Percentiles rank a stretch among this genome's conserved stretches.
Evolutionary conservation across 768 basidiomycete species (phyloP).

Genomic region (Clitopilus hobsonii): DNA sequence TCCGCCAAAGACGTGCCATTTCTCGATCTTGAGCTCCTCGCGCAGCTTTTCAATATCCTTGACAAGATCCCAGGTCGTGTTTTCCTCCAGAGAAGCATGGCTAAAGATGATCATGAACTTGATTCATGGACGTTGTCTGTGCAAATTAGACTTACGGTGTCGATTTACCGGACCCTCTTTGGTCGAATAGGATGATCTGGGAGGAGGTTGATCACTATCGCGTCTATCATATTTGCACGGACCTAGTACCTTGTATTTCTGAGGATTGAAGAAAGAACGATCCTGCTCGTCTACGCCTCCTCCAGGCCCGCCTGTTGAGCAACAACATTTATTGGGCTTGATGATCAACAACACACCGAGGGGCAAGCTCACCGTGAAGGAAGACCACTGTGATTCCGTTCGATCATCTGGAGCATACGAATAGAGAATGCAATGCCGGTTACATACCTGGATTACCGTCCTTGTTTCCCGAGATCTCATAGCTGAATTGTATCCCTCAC

Average conservation of each 20-base stretch:
- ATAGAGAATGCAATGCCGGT: background rate
- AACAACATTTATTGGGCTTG: background rate
- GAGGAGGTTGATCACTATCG: background rate
- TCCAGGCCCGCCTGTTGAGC: constrained; percentile 66
- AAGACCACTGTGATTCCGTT: constrained; percentile 54
- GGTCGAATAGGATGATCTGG: constrained; percentile 85
- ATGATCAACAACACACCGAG: constrained; percentile 12
- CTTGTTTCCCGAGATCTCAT: constrained; percentile 77
- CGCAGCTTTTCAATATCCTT: constrained; percentile 84
- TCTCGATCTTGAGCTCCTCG: constrained; percentile 69
- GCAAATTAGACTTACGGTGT: constrained; percentile 56
- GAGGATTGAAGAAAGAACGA: constrained; percentile 76
- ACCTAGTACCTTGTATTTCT: constrained; percentile 67
- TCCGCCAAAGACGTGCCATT: constrained; percentile 94
- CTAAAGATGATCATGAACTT: constrained; percentile 29
- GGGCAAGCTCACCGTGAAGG: constrained; percentile 74
- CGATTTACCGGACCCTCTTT: constrained; percentile 85
- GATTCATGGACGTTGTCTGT: background rate
- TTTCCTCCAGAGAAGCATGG: constrained; percentile 72
- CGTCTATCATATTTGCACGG: background rate
- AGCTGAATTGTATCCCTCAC: constrained; percentile 31
- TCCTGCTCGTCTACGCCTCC: constrained; percentile 68
- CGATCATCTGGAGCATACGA: background rate
- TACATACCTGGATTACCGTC: constrained; percentile 65
- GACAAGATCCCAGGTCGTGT: constrained; percentile 94